Evolutionary conservation across 2,329 filamentous ascomycete species (phyloP).

Genomic region (Apiospora pterosperma): DNA sequence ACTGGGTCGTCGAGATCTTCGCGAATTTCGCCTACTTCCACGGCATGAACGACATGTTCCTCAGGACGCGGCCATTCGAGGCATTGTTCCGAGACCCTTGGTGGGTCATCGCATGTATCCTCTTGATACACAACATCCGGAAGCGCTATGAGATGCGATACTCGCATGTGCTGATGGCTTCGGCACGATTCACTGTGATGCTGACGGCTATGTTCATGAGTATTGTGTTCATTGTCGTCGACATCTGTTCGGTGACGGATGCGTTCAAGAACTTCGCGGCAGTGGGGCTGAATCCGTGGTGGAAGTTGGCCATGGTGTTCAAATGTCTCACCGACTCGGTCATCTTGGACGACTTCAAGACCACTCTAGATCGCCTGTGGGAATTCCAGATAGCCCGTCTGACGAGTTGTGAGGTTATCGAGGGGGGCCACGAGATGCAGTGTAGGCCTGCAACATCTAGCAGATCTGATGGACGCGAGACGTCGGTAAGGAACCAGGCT

Average conservation of each 20-base stretch:
- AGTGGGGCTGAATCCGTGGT: constrained; percentile 58
- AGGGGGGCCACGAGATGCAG: neutral
- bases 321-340: constrained; percentile 66
- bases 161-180: constrained; percentile 55
- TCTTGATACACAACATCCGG: constrained; percentile 61
- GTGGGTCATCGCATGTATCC: constrained; percentile 62
- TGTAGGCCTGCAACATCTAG: neutral
- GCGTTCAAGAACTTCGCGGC: constrained; percentile 38
- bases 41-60: constrained; percentile 48
- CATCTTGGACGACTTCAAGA: constrained; percentile 67
- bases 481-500: neutral
- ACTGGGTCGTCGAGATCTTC: constrained; percentile 63
- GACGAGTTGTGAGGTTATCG: constrained; percentile 49
- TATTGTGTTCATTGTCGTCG: constrained; percentile 57
- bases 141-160: constrained; percentile 57
- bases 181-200: constrained; percentile 62
- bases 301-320: constrained; percentile 60
- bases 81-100: constrained; percentile 62
- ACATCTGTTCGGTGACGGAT: constrained; percentile 56
- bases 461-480: neutral
- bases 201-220: constrained; percentile 58
- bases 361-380: constrained; percentile 37
- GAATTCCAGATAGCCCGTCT: constrained; percentile 2
- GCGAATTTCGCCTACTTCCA: constrained; percentile 65
- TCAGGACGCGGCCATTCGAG: constrained; percentile 54